Evolutionary conservation across 306 rosid species (phyloP).

Genomic region (Datisca glomerata): DNA sequence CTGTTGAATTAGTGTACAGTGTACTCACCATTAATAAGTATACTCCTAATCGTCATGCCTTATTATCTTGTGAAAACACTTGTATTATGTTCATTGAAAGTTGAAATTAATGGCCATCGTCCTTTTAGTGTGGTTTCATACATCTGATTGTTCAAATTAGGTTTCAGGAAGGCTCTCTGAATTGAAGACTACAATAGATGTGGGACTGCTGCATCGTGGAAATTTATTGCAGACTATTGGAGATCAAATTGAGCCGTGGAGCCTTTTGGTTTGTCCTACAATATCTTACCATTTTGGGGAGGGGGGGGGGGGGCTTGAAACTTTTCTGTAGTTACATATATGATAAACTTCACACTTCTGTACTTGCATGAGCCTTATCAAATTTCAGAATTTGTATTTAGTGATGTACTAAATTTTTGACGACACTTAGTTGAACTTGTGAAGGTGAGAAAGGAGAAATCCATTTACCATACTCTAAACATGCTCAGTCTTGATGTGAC

Average conservation of each 20-base stretch:
- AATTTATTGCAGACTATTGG: constrained; percentile 63
- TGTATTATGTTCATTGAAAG: too few relatives aligned
- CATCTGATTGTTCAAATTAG: constrained; percentile 12
- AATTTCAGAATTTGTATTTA: too few relatives aligned
- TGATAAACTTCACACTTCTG: too few relatives aligned
- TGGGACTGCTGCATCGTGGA: constrained; percentile 57
- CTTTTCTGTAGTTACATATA: too few relatives aligned
- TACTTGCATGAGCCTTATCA: too few relatives aligned
- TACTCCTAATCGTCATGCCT: too few relatives aligned
- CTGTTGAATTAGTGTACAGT: too few relatives aligned
- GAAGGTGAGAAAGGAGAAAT: constrained; percentile 92
- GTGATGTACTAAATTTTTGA: constrained; percentile 16
- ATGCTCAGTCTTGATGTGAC: constrained; percentile 98
- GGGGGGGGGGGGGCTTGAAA: too few relatives aligned
- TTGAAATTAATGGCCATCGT: neutral
- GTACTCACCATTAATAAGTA: too few relatives aligned
- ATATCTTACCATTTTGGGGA: constrained; percentile 2
- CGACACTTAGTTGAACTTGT: constrained; percentile 23
- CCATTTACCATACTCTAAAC: constrained; percentile 76
- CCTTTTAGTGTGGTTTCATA: neutral
- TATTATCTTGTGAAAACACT: too few relatives aligned
- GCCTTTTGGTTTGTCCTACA: constrained; percentile 46
- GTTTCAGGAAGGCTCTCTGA: constrained; percentile 68
- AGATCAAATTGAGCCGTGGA: constrained; percentile 71
- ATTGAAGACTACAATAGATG: constrained; percentile 74